Evolutionary conservation across 1,139 yeast genomes (phyloP), one percentile per base, ranked within the genome.

Genomic region (Pichia sp.): DNA sequence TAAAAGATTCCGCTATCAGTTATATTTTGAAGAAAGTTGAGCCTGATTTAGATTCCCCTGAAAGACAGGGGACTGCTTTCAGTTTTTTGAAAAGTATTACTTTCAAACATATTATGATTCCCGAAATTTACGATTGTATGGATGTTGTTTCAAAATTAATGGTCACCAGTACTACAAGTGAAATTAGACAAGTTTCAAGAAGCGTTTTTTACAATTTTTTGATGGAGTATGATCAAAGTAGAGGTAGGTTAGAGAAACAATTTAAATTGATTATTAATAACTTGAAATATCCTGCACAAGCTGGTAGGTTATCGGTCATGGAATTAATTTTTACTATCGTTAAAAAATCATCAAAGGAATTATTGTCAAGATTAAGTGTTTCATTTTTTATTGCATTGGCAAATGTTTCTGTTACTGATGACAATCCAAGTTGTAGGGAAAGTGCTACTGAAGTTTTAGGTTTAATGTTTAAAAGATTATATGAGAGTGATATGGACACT

Each of bases 151-250:
- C 95, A 4, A 78, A 80, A 49, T 83, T 89, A 30, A 86, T 94
- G 96, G 81, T 92, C 28, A 92, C 96, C 1, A 87, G 87, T 61
- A 96, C 89, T 51, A 74, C 92, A 10, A 77, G 77, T 46, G 89
- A 83, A 57, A 85, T 90, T 43, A 74, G 98, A 50, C 94, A 86
- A 57, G 81, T 86, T 65, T 81, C 97, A 9, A 76, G 97, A 63
- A 76, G 87, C 52, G 80, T 86, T 1, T 94, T 80, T 62, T 85
- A 80, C 63, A 92, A 82, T 58, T 94, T 92, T 57, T 67, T 92
- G 57, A 85, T 90, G 82, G 96, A 89, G 57, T 92, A 87, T 58
- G 97, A 95, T 56, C 97, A 92, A 66, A 90, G 97, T 30, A 76
- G 82, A 58, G 90, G 94, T 6, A 78, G 89, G 53, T 65, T 92